A percentile compares a stretch with the other conserved stretches of the same genome.
Conservation (phyloP, 306 rosid species). For the Cyamopsis tetragonoloba region DNA sequence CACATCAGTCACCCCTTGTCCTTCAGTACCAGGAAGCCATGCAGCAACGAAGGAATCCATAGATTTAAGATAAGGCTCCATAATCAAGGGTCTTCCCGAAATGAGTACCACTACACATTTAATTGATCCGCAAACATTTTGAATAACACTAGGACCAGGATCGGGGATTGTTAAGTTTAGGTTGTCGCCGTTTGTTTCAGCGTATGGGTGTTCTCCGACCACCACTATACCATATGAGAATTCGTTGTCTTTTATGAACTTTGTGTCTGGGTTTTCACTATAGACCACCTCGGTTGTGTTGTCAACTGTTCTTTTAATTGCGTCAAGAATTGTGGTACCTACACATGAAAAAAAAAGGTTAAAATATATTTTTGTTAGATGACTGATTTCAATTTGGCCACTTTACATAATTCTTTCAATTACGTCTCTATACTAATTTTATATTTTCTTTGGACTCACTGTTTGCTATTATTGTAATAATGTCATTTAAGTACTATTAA, state of each 20-base stretch:
- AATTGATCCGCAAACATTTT: slow-evolving; percentile 26
- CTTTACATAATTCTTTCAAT: too few species aligned
- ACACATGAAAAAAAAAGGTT: background rate
- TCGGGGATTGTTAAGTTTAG: slow-evolving; percentile 25
- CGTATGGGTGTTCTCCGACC: slow-evolving; percentile 39
- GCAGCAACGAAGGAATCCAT: slow-evolving; percentile 37
- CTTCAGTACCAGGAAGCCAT: slow-evolving; percentile 43
- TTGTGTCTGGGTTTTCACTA: slow-evolving; percentile 17
- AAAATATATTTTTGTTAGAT: too few species aligned
- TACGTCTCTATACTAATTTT: too few species aligned
- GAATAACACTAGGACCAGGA: slow-evolving; percentile 15
- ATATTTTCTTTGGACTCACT: too few species aligned
- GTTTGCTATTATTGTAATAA: too few species aligned
- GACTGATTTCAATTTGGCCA: too few species aligned
- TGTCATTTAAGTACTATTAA: too few species aligned
- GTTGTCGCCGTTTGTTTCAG: slow-evolving; percentile 30
- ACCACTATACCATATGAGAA: slow-evolving; percentile 34
- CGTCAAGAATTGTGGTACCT: slow-evolving; percentile 35
- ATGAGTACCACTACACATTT: slow-evolving; percentile 31
- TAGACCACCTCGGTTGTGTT: slow-evolving; percentile 18
- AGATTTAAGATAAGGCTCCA: slow-evolving; percentile 19
- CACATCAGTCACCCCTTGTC: slow-evolving; percentile 38
- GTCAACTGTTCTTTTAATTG: slow-evolving; percentile 28
- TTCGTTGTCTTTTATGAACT: background rate
- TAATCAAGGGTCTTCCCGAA: slow-evolving; percentile 37